These are phyloP conservation scores for Lactarius hengduanensis DNA, from an alignment of 768 basidiomycete genomes.

Conservation along the genomic window DNA sequence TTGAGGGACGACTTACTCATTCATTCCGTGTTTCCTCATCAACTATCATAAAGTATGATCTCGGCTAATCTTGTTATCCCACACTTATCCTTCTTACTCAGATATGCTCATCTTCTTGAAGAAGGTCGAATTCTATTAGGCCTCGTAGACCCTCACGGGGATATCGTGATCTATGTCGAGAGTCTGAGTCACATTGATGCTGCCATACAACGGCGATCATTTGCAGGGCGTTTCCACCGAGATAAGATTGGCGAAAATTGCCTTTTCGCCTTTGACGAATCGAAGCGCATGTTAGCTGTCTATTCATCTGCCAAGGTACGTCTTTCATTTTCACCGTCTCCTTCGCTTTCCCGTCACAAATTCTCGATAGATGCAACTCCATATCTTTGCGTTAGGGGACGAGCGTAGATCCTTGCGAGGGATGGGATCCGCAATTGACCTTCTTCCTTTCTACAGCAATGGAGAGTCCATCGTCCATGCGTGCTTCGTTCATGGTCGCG, in stretches of 20 bases:
- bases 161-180: conserved; percentile 12
- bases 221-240: too few relatives aligned
- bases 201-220: background rate
- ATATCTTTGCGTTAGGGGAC: conserved; percentile 41
- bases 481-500: conserved; percentile 47
- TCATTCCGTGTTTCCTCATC: conserved; percentile 1
- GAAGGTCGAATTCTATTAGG: background rate
- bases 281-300: too few relatives aligned
- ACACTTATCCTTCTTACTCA: background rate
- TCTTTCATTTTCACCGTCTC: background rate
- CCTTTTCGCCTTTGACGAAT: too few relatives aligned
- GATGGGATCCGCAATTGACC: conserved; percentile 39
- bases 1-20: background rate
- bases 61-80: background rate
- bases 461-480: conserved; percentile 36
- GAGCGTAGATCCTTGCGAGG: conserved; percentile 40
- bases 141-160: background rate
- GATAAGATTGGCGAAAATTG: too few relatives aligned
- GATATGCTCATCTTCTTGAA: conserved; percentile 7
- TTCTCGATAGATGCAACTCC: conserved; percentile 25
- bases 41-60: background rate
- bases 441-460: conserved; percentile 43
- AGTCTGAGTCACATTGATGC: background rate
- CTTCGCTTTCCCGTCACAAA: background rate
- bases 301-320: too few relatives aligned